These are phyloP conservation scores for Cryptosporidium viatorum DNA, from an alignment of 169 alveolate genomes.

Conservation along the genomic window DNA sequence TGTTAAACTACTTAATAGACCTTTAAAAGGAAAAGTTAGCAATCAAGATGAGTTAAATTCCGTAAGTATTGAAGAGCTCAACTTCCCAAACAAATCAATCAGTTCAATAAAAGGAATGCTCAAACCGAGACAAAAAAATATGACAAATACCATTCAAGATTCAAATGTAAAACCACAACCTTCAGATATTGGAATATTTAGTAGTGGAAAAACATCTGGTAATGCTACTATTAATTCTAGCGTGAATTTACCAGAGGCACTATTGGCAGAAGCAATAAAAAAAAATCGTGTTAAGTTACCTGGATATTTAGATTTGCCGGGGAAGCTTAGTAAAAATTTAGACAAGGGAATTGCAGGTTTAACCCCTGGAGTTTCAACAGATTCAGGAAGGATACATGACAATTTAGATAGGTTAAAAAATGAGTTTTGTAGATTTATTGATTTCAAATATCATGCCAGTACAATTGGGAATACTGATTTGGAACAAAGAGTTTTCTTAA, in stretches of 20 bases:
- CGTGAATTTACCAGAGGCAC: conserved; percentile 19
- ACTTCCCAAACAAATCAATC: neutral
- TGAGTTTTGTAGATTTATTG: conserved; percentile 64
- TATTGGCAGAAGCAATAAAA: conserved; percentile 6
- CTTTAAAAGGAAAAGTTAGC: neutral
- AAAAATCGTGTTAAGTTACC: conserved; percentile 29
- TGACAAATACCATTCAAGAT: neutral
- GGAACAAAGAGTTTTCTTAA: conserved; percentile 39
- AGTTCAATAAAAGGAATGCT: conserved; percentile 17
- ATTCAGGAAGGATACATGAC: conserved; percentile 33
- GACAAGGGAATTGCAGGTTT: conserved; percentile 8
- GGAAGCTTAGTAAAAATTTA: neutral
- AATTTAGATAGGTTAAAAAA: conserved; percentile 58
- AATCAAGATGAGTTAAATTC: conserved; percentile 5
- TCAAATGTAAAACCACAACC: conserved; percentile 44
- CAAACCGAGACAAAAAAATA: conserved; percentile 7
- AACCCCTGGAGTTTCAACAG: conserved; percentile 34
- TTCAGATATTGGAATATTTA: conserved; percentile 42
- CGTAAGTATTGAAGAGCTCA: neutral
- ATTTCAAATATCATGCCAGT: conserved; percentile 53
- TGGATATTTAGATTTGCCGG: conserved; percentile 48
- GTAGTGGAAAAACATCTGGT: neutral
- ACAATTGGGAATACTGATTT: conserved; percentile 67
- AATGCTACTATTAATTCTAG: neutral
- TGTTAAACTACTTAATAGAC: conserved; percentile 39